Evolutionary conservation across 2,329 filamentous ascomycete species (phyloP), one percentile per base, ranked within the genome.

Genomic region (Aureobasidium sp.): DNA sequence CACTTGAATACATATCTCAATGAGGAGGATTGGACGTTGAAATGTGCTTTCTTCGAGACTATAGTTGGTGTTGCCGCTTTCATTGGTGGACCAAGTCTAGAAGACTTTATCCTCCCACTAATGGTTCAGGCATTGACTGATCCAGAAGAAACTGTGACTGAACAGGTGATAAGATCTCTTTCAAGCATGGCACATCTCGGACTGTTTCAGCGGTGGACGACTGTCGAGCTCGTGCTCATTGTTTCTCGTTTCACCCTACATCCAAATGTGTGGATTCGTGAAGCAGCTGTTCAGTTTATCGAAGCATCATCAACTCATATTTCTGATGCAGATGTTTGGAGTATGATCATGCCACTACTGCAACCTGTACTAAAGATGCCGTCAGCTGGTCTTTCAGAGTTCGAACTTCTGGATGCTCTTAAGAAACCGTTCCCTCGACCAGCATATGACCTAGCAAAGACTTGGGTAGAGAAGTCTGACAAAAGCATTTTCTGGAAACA

Each of bases 1-100:
- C 94, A 99, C 76, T 79, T 99, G 32, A 97, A 97, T 71, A 99
- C 94, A 0, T 99, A 99, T 69, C 78, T 99, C 9, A 99, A 99
- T 67, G 94, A 97, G 69, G 86, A 88, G 46, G 92, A 99, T 72
- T 99, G 94, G 94, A 91, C 91, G 73, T 78, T 99, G 36, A 97
- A 96, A 73, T 97, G 91, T 69, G 91, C 93, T 2, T 97, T 97
- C 72, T 97, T 99, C 70, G 92, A 96, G 70, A 90, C 91, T 0
- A 91, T 97, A 29, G 90, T 97, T 17, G 93, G 92, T 3, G 92
- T 99, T 66, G 90, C 92, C 4, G 85, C 90, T 1, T 96, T 96
- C 68, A 84, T 97, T 37, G 94, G 94, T 32, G 91, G 89, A 64
- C 89, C 87, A 37, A 95, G 88, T 67, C 77, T 99, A 36, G 94